Evolutionary conservation across 2,329 filamentous ascomycete species (phyloP).

Genomic region (Trichoderma endophyticum): DNA sequence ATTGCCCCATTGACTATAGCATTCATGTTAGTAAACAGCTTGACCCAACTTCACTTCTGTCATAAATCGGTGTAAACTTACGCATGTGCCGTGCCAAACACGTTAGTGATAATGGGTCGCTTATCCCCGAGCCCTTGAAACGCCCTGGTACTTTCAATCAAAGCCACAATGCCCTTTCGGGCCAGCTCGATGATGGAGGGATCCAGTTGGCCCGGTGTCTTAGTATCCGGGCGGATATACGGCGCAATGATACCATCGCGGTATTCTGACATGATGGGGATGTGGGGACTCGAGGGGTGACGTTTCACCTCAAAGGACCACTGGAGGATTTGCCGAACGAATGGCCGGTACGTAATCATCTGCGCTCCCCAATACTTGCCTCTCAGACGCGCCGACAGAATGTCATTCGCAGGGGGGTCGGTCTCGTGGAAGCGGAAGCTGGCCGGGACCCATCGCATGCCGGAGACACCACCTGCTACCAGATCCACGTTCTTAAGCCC

Average conservation of each 20-base stretch:
- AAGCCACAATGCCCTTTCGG: constrained; percentile 63
- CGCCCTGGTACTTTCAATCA: constrained; percentile 80
- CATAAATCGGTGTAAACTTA: constrained; percentile 51
- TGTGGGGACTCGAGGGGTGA: constrained; percentile 35
- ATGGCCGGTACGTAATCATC: constrained; percentile 84
- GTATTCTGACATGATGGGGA: constrained; percentile 34
- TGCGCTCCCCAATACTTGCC: constrained; percentile 94
- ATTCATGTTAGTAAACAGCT: neutral
- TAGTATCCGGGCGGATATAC: constrained; percentile 37
- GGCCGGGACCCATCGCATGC: constrained; percentile 46
- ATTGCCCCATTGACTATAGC: constrained; percentile 86
- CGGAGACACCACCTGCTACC: constrained; percentile 42
- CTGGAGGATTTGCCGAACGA: constrained; percentile 58
- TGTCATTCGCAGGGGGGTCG: constrained; percentile 69
- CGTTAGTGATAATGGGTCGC: constrained; percentile 85
- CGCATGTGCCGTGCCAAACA: constrained; percentile 94
- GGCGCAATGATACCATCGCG: constrained; percentile 37
- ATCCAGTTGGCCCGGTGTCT: constrained; percentile 39
- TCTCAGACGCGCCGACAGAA: constrained; percentile 77
- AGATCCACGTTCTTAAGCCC: constrained; percentile 47
- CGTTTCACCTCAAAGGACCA: constrained; percentile 39
- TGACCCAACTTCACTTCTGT: neutral
- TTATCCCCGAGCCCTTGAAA: constrained; percentile 64
- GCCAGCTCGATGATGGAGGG: constrained; percentile 53
- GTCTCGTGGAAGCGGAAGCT: constrained; percentile 59